Base-by-base conservation (phyloP, 768 basidiomycete genomes). In the Boletus insuetus region DNA sequence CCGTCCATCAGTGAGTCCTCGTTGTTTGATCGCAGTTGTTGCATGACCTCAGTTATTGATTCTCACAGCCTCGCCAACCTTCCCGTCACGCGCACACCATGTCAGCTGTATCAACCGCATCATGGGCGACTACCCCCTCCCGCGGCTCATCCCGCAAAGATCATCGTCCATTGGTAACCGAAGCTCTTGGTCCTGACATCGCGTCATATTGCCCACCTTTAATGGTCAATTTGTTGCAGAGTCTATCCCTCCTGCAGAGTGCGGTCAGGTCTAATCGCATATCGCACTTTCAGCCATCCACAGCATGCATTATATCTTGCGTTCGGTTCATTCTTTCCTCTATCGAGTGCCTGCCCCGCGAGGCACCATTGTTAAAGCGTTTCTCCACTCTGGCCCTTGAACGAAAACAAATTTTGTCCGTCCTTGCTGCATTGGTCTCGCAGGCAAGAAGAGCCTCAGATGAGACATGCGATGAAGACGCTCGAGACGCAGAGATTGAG, bases 251-350 rank as follows among this genome's bases (percentile, higher is more conserved):
- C 41, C 79, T 99, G 22, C 89, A 95, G 65, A 88, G 81, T 53
- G 91, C 94, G 6, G 93, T 94, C 19, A 79, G 84, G 41, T 77
- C 83, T n/a, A 85, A 85, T 62, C 84, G 91, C 44, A 73, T 83
- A 26, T 74, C 85, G 3, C 96, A 98, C 72, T 95, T 93, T 64
- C 92, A 94, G 65, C 94, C 96, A 7, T 89, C 94, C 3, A 92
- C 95, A 0, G 95, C 94, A 14, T 94, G 87, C 71, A 89, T 98
- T 56, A 94, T 99, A 61, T 94, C 93, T 13, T 92, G 91, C 51
- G 93, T 98, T 45, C 88, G 95, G 32, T 83, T 87, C 29, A 87
- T 96, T 17, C 80, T 99, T 42, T 83, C 86, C 29, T 82, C 87
- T 12, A 86, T 92, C 16, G 89, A 89, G 54, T 95, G 92, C 52